Evolutionary conservation across 257 asterid genomes (phyloP).

Genomic region (Solanum arcanum): DNA sequence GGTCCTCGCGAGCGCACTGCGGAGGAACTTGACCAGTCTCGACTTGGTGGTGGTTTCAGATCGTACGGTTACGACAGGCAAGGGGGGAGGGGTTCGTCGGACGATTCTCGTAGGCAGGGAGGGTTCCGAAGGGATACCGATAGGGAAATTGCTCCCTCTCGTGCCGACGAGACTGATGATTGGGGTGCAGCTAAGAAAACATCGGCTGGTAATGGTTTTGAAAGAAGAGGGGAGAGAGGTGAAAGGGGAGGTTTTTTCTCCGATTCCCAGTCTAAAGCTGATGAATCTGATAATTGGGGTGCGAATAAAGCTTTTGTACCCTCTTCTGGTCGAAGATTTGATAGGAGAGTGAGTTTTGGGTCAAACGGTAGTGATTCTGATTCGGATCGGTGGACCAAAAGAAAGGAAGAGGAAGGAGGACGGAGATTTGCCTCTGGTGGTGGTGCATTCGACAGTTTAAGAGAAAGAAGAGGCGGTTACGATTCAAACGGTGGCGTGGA

Average conservation of each 20-base stretch:
- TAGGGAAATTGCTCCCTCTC: constrained; percentile 48
- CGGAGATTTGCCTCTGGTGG: not conserved
- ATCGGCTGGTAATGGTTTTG: constrained; percentile 34
- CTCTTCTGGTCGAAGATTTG: constrained; percentile 49
- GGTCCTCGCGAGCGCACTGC: constrained; percentile 78
- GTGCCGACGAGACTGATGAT: constrained; percentile 84
- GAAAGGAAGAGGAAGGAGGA: constrained; percentile 57
- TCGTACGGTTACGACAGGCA: constrained; percentile 37
- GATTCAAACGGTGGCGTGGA: not conserved
- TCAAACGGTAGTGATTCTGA: constrained; percentile 53
- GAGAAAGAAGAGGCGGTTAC: constrained; percentile 1
- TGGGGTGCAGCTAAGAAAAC: constrained; percentile 75
- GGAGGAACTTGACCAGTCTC: constrained; percentile 63
- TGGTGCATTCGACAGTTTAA: constrained; percentile 9
- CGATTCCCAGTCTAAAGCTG: constrained; percentile 80
- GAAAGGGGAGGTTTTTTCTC: constrained; percentile 72
- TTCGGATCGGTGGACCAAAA: constrained; percentile 62
- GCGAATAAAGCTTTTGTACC: constrained; percentile 62
- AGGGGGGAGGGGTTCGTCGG: constrained; percentile 34
- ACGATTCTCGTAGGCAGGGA: constrained; percentile 64
- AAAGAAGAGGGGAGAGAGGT: constrained; percentile 61
- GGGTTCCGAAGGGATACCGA: constrained; percentile 45
- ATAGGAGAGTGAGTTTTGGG: constrained; percentile 58
- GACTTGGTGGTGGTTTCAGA: constrained; percentile 72
- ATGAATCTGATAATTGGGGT: constrained; percentile 82